These are phyloP conservation scores for Ogataea henricii DNA, from an alignment of 805 yeast species.

Conservation along the genomic window DNA sequence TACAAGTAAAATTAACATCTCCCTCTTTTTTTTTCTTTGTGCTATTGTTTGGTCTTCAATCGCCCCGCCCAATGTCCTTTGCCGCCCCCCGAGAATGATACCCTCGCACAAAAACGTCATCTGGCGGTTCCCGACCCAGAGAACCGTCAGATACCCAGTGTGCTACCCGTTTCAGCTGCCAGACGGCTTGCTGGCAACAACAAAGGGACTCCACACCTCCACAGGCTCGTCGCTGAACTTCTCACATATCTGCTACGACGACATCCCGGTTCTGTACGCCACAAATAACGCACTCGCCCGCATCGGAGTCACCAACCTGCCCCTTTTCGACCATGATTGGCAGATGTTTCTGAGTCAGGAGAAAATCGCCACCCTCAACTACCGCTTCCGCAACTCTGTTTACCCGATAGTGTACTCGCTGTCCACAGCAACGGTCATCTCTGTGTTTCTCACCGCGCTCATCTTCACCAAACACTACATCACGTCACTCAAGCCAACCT, in stretches of 20 bases:
- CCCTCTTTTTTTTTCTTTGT: no score
- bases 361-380: conserved; percentile 37
- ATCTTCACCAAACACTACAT: conserved; percentile 58
- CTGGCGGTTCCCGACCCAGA: conserved; percentile 1
- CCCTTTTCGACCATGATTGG: conserved; percentile 54
- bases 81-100: no score
- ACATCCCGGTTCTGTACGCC: conserved; percentile 24
- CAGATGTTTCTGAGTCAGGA: conserved; percentile 36
- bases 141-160: conserved; percentile 17
- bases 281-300: conserved; percentile 18
- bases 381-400: conserved; percentile 50
- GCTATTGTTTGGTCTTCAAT: no score
- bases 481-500: conserved; percentile 57
- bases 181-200: conserved; percentile 34
- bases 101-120: neutral
- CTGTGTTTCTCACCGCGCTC: conserved; percentile 62
- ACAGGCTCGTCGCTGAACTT: conserved; percentile 7
- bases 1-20: no score
- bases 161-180: conserved; percentile 35
- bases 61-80: no score
- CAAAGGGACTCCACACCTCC: conserved; percentile 4
- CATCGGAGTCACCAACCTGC: conserved; percentile 37
- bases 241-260: conserved; percentile 21
- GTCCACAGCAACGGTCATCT: conserved; percentile 64
- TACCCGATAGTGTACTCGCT: conserved; percentile 64